Base-by-base conservation (phyloP, 2,329 filamentous ascomycete species). In the Helminthosporium solani region DNA sequence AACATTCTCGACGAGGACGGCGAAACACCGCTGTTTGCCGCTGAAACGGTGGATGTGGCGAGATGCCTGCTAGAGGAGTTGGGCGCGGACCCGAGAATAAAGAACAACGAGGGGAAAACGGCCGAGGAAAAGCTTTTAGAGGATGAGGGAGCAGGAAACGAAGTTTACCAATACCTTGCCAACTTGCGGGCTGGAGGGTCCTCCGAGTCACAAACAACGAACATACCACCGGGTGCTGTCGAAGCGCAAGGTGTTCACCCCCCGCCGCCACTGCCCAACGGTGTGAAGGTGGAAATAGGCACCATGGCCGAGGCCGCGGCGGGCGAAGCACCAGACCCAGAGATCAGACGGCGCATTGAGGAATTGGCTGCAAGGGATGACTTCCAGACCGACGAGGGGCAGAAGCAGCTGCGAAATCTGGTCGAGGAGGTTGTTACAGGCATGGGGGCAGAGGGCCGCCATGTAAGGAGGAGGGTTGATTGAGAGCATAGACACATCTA, bases 11-110 rank as follows among this genome's bases (percentile, higher is more conserved):
- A 99, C 66, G 89, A 96, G 68, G 94, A 99, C 67, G 82, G 85
- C 46, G 94, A 99, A 73, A 96, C 92, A 1, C 87, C 92, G n/a
- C 77, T 99, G 3, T 99, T 96, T 64, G 89, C 90, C n/a, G 84
- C 85, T 21, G 94, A 99, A 71, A 88, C 83, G 0, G 76, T 87
- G 39, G 85, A 88, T 3, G 85, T 90, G 34, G 92, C 92, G 16
- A 82, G 82, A 58, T 81, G 85, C 42, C 76, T 99, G 7, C 81
- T 97, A 2, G 89, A 95, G 62, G 90, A 96, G 68, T 76, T 97
- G 2, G 82, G 84, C 4, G 82, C 87, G 25, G 84, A 95, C 58
- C 70, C 81, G 30, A 73, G 71, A 16, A 75, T 85, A 48, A 78
- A 74, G 56, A 91, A 94, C 53, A 74, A 78, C 18, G 89, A 95